These are phyloP conservation scores for Rhizopus sp. DNA, from an alignment of 371 early-diverging fungal species.

Conservation along the genomic window DNA sequence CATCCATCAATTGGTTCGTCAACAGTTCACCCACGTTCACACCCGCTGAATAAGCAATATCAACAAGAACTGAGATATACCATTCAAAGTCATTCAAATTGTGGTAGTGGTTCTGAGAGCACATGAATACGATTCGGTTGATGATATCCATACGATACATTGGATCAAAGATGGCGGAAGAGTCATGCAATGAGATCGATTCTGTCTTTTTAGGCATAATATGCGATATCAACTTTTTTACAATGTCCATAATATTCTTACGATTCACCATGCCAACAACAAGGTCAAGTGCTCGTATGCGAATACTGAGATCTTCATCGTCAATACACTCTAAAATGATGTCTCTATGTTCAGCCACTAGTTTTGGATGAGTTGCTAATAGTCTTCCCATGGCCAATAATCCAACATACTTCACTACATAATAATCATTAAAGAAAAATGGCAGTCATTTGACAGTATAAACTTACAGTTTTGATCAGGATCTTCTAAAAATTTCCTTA, in stretches of 20 bases:
- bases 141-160: slow-evolving; percentile 81
- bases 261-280: slow-evolving; percentile 84
- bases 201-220: slow-evolving; percentile 50
- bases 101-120: slow-evolving; percentile 81
- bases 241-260: slow-evolving; percentile 77
- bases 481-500: slow-evolving; percentile 84
- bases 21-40: slow-evolving; percentile 74
- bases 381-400: slow-evolving; percentile 83
- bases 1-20: slow-evolving; percentile 82
- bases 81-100: slow-evolving; percentile 93
- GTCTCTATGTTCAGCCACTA: slow-evolving; percentile 84
- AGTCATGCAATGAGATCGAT: slow-evolving; percentile 33
- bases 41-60: slow-evolving; percentile 73
- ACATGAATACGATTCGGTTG: slow-evolving; percentile 78
- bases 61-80: slow-evolving; percentile 84
- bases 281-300: slow-evolving; percentile 85
- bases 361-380: slow-evolving; percentile 76
- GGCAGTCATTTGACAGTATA: not conserved
- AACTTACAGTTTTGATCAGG: slow-evolving; percentile 88
- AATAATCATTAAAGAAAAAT: not conserved
- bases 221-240: slow-evolving; percentile 81
- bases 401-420: slow-evolving; percentile 92
- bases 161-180: slow-evolving; percentile 64
- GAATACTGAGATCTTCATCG: slow-evolving; percentile 90
- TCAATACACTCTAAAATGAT: slow-evolving; percentile 88